Evolutionary conservation across 2,329 filamentous ascomycete species (phyloP), one percentile per base, ranked within the genome.

Genomic region (Penicillium sp.): DNA sequence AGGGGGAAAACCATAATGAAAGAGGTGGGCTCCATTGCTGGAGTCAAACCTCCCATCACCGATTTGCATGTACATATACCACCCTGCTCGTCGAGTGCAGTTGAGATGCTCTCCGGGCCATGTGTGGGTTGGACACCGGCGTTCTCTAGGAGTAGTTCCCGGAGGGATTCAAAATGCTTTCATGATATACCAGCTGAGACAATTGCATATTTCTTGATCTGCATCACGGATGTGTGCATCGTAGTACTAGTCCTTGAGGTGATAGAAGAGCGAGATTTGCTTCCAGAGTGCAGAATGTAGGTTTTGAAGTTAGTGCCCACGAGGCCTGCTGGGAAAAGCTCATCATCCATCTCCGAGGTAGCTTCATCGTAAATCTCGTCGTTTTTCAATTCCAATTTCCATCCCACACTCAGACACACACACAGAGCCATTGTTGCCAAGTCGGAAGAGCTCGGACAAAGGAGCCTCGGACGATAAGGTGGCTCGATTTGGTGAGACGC

Each of bases 61-160:
- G 32, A 39, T 27, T 45, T 45, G 35, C 43, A 45, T 45, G 35
- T 45, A 45, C 35, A 45, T 45, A 45, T 32, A 39, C 32, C 46
- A 42, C 37, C 43, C 43, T 28, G 35, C 32, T 36, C 43, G 18
- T 12, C 18, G 18, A 18, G 13, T 37, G 13, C 36, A 39, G 25
- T 39, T 35, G 41, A 41, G 35, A 37, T 40, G 44, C 38, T 33
- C 36, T 45, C 37, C 43, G 25, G 41, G 48, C 39, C 47, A 32
- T 46, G 42, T 42, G 47, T 33, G 37, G 25, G 46, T 46, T 44
- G 52, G 49, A 49, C 43, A 52, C 42, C 39, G 54, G 52, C 50
- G 50, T 56, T 54, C 52, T 50, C 45, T 53, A 39, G 51, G 50
- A 47, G 45, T 49, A 45, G 50, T 50, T 48, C 45, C 37, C 42